Evolutionary conservation across 1,284 basidiomycete species (phyloP).

Genomic region (Ganoderma resinaceum): DNA sequence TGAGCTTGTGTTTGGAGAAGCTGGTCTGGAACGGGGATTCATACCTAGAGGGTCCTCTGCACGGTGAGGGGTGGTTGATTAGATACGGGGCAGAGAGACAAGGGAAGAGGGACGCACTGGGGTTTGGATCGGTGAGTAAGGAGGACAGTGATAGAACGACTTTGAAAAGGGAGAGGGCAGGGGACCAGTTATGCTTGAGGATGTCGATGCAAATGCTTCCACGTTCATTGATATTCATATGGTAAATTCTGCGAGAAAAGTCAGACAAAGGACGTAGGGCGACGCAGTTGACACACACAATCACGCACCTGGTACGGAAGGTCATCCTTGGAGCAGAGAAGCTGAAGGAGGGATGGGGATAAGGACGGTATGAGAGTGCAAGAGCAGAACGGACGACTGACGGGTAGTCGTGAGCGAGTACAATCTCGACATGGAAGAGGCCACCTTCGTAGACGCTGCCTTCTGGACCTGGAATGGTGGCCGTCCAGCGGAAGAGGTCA

Average conservation of each 20-base stretch:
- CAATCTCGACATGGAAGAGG: conserved; percentile 78
- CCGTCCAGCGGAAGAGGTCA: conserved; percentile 60
- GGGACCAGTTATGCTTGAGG: conserved; percentile 90
- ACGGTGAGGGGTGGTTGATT: neutral
- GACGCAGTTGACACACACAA: neutral
- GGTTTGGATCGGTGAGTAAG: conserved; percentile 89
- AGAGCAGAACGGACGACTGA: conserved; percentile 49
- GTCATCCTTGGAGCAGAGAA: conserved; percentile 85
- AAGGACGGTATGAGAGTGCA: conserved; percentile 6
- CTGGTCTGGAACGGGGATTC: neutral
- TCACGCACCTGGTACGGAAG: conserved; percentile 74
- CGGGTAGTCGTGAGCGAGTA: conserved; percentile 84
- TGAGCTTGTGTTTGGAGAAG: neutral
- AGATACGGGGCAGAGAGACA: neutral
- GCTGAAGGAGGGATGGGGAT: conserved; percentile 45
- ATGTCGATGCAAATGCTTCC: conserved; percentile 83
- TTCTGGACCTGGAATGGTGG: conserved; percentile 78
- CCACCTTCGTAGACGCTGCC: conserved; percentile 92
- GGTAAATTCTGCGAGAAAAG: conserved; percentile 75
- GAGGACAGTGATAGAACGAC: conserved; percentile 89
- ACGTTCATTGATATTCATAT: conserved; percentile 89
- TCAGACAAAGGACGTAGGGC: neutral
- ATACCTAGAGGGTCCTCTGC: conserved; percentile 76
- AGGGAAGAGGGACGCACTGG: conserved; percentile 53
- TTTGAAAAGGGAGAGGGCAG: conserved; percentile 90